Evolutionary conservation across 768 basidiomycete species (phyloP).

Genomic region (Pisolithus microcarpus): DNA sequence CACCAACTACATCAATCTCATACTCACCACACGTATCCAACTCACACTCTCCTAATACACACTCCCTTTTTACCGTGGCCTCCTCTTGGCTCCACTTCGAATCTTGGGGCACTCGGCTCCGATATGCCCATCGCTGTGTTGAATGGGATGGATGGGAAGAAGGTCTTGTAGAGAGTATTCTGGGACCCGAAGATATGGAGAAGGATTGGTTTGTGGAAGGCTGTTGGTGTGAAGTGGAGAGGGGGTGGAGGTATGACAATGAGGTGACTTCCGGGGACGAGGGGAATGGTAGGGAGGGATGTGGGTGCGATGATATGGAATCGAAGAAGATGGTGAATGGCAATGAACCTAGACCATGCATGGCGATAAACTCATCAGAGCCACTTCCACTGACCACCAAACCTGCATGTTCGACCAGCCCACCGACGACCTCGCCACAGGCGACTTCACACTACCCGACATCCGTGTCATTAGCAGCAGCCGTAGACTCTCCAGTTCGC

Average conservation of each 20-base stretch:
- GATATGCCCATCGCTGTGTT: conserved; percentile 71
- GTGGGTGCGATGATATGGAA: neutral
- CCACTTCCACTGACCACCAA: neutral
- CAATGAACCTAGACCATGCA: neutral
- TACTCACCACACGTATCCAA: neutral
- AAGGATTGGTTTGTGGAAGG: conserved; percentile 59
- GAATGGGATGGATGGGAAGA: conserved; percentile 95
- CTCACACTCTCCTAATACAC: neutral
- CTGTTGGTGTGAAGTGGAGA: conserved; percentile 11
- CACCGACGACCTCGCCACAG: neutral
- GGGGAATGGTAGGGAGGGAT: conserved; percentile 6
- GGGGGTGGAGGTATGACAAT: conserved; percentile 4
- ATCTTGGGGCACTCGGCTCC: conserved; percentile 52
- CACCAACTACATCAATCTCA: conserved; percentile 10
- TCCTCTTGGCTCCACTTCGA: conserved; percentile 74
- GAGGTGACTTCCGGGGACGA: neutral
- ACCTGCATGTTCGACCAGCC: neutral
- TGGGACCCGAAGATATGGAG: conserved; percentile 66
- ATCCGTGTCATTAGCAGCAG: neutral
- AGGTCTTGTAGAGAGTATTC: conserved; percentile 66
- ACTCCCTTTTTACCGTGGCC: conserved; percentile 40
- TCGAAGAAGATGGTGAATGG: neutral
- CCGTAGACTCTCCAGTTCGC: conserved; percentile 2
- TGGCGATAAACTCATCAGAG: neutral
- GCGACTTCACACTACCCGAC: neutral